Conservation (phyloP, 805 yeast species). For the Ogataea methanolica region DNA sequence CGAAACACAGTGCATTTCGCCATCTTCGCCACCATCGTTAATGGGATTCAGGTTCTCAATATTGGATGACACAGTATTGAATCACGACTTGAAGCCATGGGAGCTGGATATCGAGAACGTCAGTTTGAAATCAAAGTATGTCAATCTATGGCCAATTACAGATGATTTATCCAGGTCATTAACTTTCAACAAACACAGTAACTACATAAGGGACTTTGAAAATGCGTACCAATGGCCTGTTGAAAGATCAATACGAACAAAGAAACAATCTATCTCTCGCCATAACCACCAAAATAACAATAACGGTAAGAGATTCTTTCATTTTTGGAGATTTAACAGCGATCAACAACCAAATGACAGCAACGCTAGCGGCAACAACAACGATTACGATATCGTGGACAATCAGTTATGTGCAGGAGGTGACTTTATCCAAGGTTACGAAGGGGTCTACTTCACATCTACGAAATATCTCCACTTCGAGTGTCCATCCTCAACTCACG, state of each 20-base stretch:
- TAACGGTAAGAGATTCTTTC: background rate
- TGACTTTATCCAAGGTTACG: conserved; percentile 5
- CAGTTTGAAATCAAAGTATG: conserved; percentile 13
- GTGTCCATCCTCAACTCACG: conserved; percentile 1
- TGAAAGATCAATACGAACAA: conserved; percentile 6
- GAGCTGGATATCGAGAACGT: conserved; percentile 13
- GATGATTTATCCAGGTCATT: conserved; percentile 16
- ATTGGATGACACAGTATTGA: conserved; percentile 18
- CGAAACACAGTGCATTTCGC: background rate
- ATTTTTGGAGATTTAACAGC: conserved; percentile 1
- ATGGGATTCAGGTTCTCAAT: conserved; percentile 19
- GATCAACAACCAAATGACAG: no score
- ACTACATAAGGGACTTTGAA: conserved; percentile 4
- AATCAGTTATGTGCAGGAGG: conserved; percentile 10
- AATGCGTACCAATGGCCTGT: conserved; percentile 17
- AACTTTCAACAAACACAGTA: conserved; percentile 11
- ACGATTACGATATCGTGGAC: background rate
- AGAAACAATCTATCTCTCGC: background rate
- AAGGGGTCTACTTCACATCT: conserved; percentile 16
- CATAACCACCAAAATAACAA: background rate
- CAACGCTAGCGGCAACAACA: background rate
- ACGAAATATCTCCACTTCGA: conserved; percentile 12
- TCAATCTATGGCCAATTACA: conserved; percentile 25
- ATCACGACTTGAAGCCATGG: conserved; percentile 20
- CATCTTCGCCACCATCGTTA: background rate